Evolutionary conservation across 208 protist genomes (phyloP), one percentile per base, ranked within the genome.

Genomic region (Leishmania major): DNA sequence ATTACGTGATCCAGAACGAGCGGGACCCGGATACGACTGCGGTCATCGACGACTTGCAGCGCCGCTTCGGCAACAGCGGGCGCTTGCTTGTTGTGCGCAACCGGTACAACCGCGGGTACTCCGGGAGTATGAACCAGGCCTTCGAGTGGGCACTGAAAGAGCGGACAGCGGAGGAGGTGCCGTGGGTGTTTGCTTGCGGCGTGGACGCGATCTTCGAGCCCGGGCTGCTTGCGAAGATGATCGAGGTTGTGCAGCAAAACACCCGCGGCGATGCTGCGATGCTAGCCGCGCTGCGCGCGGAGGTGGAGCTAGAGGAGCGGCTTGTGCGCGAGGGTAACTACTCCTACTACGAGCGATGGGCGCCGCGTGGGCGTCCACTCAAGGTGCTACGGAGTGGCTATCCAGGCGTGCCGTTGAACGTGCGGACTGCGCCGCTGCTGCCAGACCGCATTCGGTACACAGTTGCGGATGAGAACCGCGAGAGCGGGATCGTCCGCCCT

Each of bases 361-460:
- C 77, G 10, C 87, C 87, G 37, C 69, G 49, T 15, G 78, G 79
- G n/a, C 83, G 87, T 51, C 81, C 83, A 72, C 69, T 88, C 19
- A 80, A 82, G 75, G 87, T 90, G 69, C 82, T 90, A 69, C 84
- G 87, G 17, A 81, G 81, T 25, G 80, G 84, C 22, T 84, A 64
- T 19, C 84, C 87, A 13, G 80, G 83, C 28, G 84, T 85, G 55
- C 82, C 82, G 66, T n/a, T 78, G 62, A 85, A 66, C 53, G 84
- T 90, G 51, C 82, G 77, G 40, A 90, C 87, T 4, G 81, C 87
- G 28, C 77, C 78, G 43, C 81, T 90, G 66, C 19, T 90, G 64
- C 87, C 87, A 6, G 84, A 90, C 82, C 80, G 87, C 25, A 64
- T 90, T 15, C 87, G 87, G 37, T 88, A 86, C 75, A 75, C 81